Evolutionary conservation across 768 basidiomycete genomes (phyloP).

Genomic region (Xerocomus potaroensis): DNA sequence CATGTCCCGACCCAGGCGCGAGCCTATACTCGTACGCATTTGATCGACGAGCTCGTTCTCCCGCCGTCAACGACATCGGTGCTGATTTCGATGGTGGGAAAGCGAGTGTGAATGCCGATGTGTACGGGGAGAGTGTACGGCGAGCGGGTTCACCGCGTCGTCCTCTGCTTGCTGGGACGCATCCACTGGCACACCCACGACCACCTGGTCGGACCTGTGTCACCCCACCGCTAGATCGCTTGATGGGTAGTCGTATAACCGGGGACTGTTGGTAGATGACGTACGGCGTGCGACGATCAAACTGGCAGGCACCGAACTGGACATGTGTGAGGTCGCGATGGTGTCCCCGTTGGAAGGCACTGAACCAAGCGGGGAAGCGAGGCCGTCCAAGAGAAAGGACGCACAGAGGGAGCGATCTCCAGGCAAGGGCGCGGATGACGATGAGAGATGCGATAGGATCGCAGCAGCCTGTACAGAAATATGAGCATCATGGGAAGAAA

Average conservation of each 20-base stretch:
- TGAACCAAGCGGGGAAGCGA: constrained; percentile 50
- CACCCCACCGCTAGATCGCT: too few relatives aligned
- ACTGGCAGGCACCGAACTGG: constrained; percentile 50
- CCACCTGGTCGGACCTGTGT: too few relatives aligned
- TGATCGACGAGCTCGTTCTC: constrained; percentile 1
- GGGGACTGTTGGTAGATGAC: constrained; percentile 32
- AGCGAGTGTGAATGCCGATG: background rate
- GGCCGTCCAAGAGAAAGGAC: constrained; percentile 65
- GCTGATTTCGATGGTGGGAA: constrained; percentile 3
- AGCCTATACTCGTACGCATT: constrained; percentile 14
- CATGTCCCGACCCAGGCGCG: background rate
- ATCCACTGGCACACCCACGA: too few relatives aligned
- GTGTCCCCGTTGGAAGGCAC: too few relatives aligned
- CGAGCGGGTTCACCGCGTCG: constrained; percentile 26
- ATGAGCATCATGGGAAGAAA: background rate
- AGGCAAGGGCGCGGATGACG: constrained; percentile 71
- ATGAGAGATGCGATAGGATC: constrained; percentile 84
- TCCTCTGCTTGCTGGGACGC: too few relatives aligned
- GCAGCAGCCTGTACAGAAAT: constrained; percentile 71
- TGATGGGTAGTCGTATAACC: constrained; percentile 71
- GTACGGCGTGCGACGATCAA: too few relatives aligned
- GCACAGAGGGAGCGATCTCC: constrained; percentile 95
- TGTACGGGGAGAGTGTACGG: constrained; percentile 10
- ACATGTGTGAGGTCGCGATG: constrained; percentile 28
- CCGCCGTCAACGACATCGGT: constrained; percentile 3